Evolutionary conservation across 2,329 filamentous ascomycete genomes (phyloP).

Genomic region (Pseudocercospora pini-densiflorae): DNA sequence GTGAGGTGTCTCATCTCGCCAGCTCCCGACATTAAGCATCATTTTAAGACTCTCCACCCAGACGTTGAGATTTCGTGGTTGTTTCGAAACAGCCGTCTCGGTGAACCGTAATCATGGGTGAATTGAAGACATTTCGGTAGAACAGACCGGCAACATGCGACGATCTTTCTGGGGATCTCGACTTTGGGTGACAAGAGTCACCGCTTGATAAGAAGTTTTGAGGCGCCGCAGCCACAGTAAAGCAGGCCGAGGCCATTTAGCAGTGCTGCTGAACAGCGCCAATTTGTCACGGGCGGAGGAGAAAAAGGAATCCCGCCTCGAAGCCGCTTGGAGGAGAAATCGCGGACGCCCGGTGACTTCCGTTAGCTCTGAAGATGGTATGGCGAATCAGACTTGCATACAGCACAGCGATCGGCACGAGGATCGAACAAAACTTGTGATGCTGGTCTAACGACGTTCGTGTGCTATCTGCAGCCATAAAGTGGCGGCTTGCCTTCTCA

Average conservation of each 20-base stretch:
- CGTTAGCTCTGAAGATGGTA: background rate
- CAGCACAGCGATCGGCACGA: background rate
- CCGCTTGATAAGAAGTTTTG: background rate
- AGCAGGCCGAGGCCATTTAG: background rate
- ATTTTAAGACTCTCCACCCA: background rate
- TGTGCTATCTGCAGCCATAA: background rate
- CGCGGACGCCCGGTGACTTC: background rate
- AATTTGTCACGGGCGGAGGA: slow-evolving; percentile 3
- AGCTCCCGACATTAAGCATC: slow-evolving; percentile 1
- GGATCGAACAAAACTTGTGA: background rate
- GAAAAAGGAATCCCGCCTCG: background rate
- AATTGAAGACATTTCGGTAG: background rate
- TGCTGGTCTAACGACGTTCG: background rate
- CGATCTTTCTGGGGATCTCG: background rate
- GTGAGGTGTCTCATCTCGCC: background rate
- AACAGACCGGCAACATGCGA: background rate
- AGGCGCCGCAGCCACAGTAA: background rate
- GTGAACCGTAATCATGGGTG: background rate
- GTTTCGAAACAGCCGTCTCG: background rate
- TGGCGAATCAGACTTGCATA: background rate
- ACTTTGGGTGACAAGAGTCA: background rate
- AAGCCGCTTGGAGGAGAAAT: background rate
- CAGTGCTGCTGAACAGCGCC: background rate
- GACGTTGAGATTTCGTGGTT: background rate
- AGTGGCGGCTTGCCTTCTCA: background rate